Base-by-base conservation (phyloP, 2,329 filamentous ascomycete genomes). In the Colletotrichum shisoi region DNA sequence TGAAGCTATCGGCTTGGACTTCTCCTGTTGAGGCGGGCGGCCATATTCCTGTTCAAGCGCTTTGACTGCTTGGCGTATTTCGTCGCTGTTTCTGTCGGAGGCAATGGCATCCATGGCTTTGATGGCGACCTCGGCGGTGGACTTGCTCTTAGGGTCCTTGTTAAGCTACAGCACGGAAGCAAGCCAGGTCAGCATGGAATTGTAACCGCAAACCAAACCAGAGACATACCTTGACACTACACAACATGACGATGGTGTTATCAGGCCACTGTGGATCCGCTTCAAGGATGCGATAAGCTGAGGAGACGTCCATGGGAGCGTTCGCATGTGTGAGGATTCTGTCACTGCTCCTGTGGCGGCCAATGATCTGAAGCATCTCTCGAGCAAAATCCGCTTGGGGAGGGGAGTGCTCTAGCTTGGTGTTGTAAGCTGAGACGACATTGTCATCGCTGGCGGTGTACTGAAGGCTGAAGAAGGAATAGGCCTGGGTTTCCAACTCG, bases 281-380 rank as follows among this genome's bases (percentile, higher is more conserved):
- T 27, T 69, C 67, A 4, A 69, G 49, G 57, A 62, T 52, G 3
- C 64, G 64, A 34, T 67, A 67, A 13, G 64, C 64, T 17, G 64
- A 19, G 6, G 60, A 24, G 9, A 67, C 48, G 27, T 67, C 61
- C 61, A 67, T 67, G 2, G 64, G 61, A 9, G 61, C 64, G 37
- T 51, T 64, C 2, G 48, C 53, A 12, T 67, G 61, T 12, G 51
- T 49, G n/a, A 59, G 42, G 19, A 67, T 64, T 37, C 54, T 53
- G n/a, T 67, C 61, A 49, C 42, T 64, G 39, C 34, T 40, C 24
- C 64, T 67, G n/a, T 67, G 64, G 3, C 70, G 70, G 12, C 69
- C 64, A 57, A 72, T 72, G 19, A 71, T 70, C 17, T 70, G 67
- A 4, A 72, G 57, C 51, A 72, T 65, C 19, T 71, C 71, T 49